Percentiles rank a stretch among this genome's conserved stretches.
Conservation (phyloP, 306 rosid genomes). For the Cucurbita moschata region DNA sequence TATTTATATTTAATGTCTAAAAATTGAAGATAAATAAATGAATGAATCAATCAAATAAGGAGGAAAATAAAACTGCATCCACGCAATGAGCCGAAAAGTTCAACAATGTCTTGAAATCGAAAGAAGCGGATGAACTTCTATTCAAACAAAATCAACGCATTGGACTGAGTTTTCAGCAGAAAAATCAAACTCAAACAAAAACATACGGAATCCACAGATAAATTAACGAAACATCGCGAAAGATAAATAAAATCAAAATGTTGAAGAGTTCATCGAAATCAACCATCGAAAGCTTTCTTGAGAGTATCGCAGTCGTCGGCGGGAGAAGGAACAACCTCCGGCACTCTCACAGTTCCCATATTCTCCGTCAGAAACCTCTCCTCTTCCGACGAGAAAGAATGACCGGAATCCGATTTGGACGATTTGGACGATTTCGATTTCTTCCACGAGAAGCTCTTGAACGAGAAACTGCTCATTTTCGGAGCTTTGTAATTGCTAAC, state of each 20-base stretch:
- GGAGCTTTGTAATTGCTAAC: not conserved
- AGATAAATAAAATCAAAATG: not conserved
- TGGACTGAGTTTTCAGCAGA: not conserved
- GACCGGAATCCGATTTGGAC: constrained; percentile 2
- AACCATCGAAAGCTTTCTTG: constrained; percentile 61
- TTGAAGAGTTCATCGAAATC: constrained; percentile 4
- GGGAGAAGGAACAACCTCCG: constrained; percentile 62
- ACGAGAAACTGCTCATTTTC: constrained; percentile 10
- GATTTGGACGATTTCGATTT: not conserved
- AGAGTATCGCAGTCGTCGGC: constrained; percentile 49
- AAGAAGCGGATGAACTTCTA: not conserved
- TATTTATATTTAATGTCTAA: not conserved
- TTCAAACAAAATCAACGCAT: not conserved
- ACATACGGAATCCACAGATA: not conserved
- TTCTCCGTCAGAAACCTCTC: not conserved
- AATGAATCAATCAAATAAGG: not conserved
- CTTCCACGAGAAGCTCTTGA: constrained; percentile 2
- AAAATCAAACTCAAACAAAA: not conserved
- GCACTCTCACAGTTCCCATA: constrained; percentile 59
- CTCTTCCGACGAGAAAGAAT: not conserved
- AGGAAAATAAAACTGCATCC: not conserved
- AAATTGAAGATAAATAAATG: not conserved
- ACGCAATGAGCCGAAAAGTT: not conserved
- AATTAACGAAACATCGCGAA: not conserved
- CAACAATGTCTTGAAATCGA: not conserved